Evolutionary conservation across 164 flowering plant species (phyloP).

Genomic region (Euptelea pleiosperma): DNA sequence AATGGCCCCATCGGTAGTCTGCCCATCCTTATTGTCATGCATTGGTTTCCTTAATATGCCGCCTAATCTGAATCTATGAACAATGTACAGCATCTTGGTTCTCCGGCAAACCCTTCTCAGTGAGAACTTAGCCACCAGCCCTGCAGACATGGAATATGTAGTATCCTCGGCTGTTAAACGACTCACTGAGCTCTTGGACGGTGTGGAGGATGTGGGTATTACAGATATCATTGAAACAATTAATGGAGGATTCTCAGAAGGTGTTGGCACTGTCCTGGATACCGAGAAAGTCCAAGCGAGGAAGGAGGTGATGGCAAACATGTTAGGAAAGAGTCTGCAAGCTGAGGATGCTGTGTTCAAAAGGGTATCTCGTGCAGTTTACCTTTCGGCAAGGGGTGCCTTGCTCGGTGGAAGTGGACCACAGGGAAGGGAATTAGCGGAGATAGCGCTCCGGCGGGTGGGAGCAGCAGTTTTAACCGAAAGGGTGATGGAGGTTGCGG

Average conservation of each 20-base stretch:
- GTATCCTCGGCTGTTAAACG: slow-evolving; percentile 30
- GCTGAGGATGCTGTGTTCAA: slow-evolving; percentile 67
- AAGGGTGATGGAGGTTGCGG: slow-evolving; percentile 49
- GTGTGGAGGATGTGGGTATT: slow-evolving; percentile 56
- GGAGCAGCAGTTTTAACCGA: slow-evolving; percentile 52
- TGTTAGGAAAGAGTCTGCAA: slow-evolving; percentile 71
- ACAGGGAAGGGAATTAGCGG: slow-evolving; percentile 53
- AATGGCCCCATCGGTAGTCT: too few relatives aligned
- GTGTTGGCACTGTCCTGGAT: slow-evolving; percentile 18
- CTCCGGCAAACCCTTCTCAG: slow-evolving; percentile 66
- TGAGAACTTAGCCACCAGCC: slow-evolving; percentile 34
- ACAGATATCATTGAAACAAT: slow-evolving; percentile 58
- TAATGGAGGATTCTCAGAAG: slow-evolving; percentile 18
- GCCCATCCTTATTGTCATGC: too few relatives aligned
- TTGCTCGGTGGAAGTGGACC: slow-evolving; percentile 69
- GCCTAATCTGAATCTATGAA: too few relatives aligned
- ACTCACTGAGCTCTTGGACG: slow-evolving; percentile 51
- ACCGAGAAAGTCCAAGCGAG: slow-evolving; percentile 33
- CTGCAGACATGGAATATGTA: slow-evolving; percentile 47
- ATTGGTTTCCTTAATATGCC: too few relatives aligned
- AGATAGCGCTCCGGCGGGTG: slow-evolving; percentile 57
- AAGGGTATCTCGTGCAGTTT: slow-evolving; percentile 59
- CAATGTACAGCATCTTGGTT: slow-evolving; percentile 64
- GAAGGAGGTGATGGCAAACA: slow-evolving; percentile 53
- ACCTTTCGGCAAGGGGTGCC: slow-evolving; percentile 62